Evolutionary conservation across 805 yeast species (phyloP).

Genomic region (Candida sphagnicola): DNA sequence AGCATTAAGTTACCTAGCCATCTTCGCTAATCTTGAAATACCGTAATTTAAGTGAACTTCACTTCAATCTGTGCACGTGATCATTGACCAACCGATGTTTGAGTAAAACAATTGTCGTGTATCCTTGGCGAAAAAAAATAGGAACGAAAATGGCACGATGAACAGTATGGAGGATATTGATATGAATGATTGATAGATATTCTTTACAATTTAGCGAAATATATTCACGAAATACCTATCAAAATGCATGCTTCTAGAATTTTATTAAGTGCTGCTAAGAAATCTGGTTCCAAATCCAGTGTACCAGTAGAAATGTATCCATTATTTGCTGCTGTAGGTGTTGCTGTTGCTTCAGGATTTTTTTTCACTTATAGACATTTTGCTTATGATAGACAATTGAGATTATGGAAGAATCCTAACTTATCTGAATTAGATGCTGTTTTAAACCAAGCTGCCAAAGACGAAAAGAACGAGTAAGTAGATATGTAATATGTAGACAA

Average conservation of each 20-base stretch:
- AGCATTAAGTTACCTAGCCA: no score
- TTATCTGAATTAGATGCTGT: constrained; percentile 40
- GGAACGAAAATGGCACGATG: not conserved
- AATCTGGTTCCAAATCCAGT: constrained; percentile 14
- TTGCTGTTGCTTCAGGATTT: constrained; percentile 34
- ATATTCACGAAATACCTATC: not conserved
- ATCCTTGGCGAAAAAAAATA: not conserved
- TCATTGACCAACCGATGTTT: not conserved
- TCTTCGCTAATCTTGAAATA: no score
- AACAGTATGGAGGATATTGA: not conserved
- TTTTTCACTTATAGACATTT: constrained; percentile 47
- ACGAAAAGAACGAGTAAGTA: constrained; percentile 12
- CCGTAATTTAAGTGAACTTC: no score
- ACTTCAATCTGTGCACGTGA: not conserved
- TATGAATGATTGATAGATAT: not conserved
- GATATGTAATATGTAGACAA: no score
- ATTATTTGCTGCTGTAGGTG: constrained; percentile 42
- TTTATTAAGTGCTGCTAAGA: constrained; percentile 39
- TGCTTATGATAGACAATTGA: constrained; percentile 41
- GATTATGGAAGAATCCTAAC: constrained; percentile 44
- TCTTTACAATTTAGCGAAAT: not conserved
- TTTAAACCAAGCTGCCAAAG: constrained; percentile 33
- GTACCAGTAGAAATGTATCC: constrained; percentile 45
- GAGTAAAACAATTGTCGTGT: not conserved
- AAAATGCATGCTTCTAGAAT: constrained; percentile 38